These are phyloP conservation scores for Panaeolus cyanescens DNA, from an alignment of 768 basidiomycete genomes.

Conservation along the genomic window DNA sequence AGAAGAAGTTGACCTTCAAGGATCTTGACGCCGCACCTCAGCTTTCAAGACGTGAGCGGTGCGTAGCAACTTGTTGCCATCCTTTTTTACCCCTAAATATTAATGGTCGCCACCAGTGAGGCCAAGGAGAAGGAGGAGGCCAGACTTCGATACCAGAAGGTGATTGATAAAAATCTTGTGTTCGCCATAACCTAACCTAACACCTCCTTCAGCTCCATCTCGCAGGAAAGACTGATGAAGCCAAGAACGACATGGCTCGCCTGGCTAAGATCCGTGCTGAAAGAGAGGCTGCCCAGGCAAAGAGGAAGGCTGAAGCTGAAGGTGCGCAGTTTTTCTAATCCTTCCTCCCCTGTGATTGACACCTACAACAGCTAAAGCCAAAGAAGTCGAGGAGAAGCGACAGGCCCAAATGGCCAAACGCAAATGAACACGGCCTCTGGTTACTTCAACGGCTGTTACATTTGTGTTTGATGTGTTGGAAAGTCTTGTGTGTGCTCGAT, in stretches of 20 bases:
- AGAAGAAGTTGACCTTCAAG: conserved; percentile 75
- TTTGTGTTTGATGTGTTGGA: background rate
- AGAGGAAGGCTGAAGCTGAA: conserved; percentile 86
- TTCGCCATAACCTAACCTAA: conserved; percentile 2
- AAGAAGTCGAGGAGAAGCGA: conserved; percentile 65
- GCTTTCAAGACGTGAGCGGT: conserved; percentile 69
- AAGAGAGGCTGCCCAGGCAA: conserved; percentile 85
- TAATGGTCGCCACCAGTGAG: conserved; percentile 52
- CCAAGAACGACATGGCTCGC: conserved; percentile 85
- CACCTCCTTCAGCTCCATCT: conserved; percentile 54
- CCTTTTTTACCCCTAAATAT: conserved; percentile 3
- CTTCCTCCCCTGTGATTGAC: background rate
- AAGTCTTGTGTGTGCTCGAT: background rate
- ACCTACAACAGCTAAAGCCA: conserved; percentile 53
- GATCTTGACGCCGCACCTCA: conserved; percentile 69
- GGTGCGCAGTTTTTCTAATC: conserved; percentile 49
- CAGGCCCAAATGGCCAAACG: conserved; percentile 39
- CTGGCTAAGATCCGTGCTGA: conserved; percentile 85
- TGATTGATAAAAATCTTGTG: conserved; percentile 26
- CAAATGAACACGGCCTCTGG: conserved; percentile 9
- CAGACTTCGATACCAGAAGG: conserved; percentile 87
- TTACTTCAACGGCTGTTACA: background rate
- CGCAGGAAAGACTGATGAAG: conserved; percentile 88
- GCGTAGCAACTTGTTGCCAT: conserved; percentile 8
- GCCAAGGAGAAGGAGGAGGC: conserved; percentile 92